phyloP scores from a whole-genome alignment of 140 eudicot species.

The Erigeron philadelphicus region DNA sequence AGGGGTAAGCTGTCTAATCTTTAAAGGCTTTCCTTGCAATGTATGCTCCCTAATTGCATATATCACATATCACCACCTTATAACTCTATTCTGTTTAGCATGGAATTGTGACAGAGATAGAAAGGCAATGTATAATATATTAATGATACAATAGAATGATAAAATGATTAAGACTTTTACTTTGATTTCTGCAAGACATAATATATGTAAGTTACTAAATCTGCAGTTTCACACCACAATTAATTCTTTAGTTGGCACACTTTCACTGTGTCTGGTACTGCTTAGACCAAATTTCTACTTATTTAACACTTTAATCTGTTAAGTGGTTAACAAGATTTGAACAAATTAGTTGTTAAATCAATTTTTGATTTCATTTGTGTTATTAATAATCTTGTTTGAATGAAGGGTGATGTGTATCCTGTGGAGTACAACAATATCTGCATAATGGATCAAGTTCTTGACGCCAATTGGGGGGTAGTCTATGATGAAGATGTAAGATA shows the following conservation, averaged over 20 bases:
- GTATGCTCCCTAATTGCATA: constrained; percentile 13
- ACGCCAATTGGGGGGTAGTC: constrained; percentile 85
- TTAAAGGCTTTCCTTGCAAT: neutral
- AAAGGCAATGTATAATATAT: neutral
- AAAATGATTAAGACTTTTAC: neutral
- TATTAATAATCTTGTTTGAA: constrained; percentile 20
- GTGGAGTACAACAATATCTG: constrained; percentile 54
- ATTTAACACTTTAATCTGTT: neutral
- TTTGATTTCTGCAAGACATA: neutral
- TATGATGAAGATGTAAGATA: constrained; percentile 69
- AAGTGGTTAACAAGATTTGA: neutral
- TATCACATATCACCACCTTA: neutral
- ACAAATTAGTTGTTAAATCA: neutral
- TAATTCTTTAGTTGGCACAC: neutral
- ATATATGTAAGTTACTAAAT: neutral
- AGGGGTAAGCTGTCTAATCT: constrained; percentile 36
- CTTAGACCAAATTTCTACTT: neutral
- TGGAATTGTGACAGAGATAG: neutral
- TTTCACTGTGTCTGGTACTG: neutral
- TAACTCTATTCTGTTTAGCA: neutral
- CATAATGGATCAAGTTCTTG: constrained; percentile 59
- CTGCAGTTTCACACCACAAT: neutral
- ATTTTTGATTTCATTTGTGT: neutral
- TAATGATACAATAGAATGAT: neutral
- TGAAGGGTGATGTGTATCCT: constrained; percentile 94